Base-by-base conservation (phyloP, 2,329 filamentous ascomycete species). In the Zymoseptoria tritici region DNA sequence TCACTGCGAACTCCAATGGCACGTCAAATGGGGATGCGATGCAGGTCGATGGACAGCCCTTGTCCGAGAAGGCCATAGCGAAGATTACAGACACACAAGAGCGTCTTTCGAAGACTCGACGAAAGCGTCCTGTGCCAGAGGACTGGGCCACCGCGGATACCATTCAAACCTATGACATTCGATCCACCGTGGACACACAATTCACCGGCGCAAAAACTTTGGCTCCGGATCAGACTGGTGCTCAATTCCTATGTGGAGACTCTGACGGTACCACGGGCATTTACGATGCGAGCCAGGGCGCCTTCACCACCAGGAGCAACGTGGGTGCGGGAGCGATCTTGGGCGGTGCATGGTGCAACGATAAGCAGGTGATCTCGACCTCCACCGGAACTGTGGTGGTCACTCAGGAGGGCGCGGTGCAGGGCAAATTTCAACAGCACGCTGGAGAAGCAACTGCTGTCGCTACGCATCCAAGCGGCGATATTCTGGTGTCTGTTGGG, bases 101-200 rank as follows among this genome's bases (percentile, higher is more conserved):
- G 73, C 83, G 83, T 89, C 82, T 97, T 60, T 94, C 90, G 60
- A 90, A 91, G 73, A 88, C 88, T 54, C 89, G 94, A 71, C 90
- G 93, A 78, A 97, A 95, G 82, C 88, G 94, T 62, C 84, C 90
- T 7, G 79, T 95, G 42, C 93, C 94, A 29, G 84, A 89, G 62
- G 90, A 84, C 58, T 97, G 94, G 93, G 89, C 86, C 3, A 90
- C 88, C 5, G 75, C 83, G 52, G 90, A 96, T 56, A 82, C 84
- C 5, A 80, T 99, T 52, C 79, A 82, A 57, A 74, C 79, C 46
- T 88, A 85, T 71, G 79, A 82, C 42, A 75, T 83, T 9, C 74
- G 77, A 20, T 74, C 77, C 55, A 78, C 77, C 24, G 83, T 81
- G 53, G 81, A 87, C 58, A 71, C 83, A 50, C 72, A 87, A 13